Base-by-base conservation (phyloP, 2,329 filamentous ascomycete species). In the Trichophyton benhamiae region DNA sequence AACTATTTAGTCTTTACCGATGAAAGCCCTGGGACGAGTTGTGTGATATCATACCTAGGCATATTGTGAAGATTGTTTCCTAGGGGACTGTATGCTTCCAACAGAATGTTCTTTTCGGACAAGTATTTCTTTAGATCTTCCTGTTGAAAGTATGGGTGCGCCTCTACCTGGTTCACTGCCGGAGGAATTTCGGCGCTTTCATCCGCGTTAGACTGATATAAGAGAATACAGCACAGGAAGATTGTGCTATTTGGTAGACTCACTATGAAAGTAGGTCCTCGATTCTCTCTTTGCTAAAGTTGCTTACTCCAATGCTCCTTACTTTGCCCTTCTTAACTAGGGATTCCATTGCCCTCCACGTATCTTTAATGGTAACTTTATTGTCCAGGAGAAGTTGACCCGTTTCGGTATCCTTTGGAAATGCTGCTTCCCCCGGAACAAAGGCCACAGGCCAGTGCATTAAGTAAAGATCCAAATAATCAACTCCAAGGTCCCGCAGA, bases 381-480 rank as follows among this genome's bases (percentile, higher is more conserved):
- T 13, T 41, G 20, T 60, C 59, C 17, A 60, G 17, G 3, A 55
- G 46, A 17, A 60, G 25, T 13, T 46, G 48, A 6, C 59, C 59
- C 22, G 67, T 64, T 36, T 60, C 48, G 25, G 44, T 11, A 27
- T 55, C 46, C 20, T 48, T 60, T 36, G 59, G 59, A 15, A 60
- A 33, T 11, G 22, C 15, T 25, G 17, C 27, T 11, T 53, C 44
- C 13, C 59, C 59, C 1, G 59, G 48, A 25, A 48, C 33, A 22
- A 60, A 60, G 11, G 71, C 84, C 53, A 90, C 77, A 4, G 88
- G 87, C 88, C 89, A 94, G 77, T 95, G 89, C 78, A 95, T 82
- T 42, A 95, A 80, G 71, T 83, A 90, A 62, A 95, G 78, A 72
- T 95, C 90, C 3, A 95, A 81, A 72, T 95, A 92, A 66, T 90